phyloP scores from a whole-genome alignment of 2,329 filamentous ascomycete species.

The Dothideomycetes sp. region DNA sequence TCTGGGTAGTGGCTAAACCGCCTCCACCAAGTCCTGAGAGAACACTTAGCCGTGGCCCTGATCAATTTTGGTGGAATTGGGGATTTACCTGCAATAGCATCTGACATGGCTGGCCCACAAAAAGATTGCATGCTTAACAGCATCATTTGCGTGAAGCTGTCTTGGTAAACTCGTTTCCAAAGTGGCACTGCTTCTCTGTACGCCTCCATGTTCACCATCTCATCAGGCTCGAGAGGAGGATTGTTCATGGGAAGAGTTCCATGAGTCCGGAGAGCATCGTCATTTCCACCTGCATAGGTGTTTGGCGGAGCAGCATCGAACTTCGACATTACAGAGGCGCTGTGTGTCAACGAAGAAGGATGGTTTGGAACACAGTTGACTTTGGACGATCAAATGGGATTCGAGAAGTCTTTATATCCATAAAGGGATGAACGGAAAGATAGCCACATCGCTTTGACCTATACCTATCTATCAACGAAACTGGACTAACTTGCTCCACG shows the following conservation, averaged over 20 bases:
- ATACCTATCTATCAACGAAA: conserved; percentile 1
- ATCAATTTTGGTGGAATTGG: not conserved
- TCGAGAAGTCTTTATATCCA: too few species aligned
- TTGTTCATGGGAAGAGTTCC: conserved; percentile 21
- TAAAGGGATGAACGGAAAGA: too few species aligned
- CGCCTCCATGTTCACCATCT: conserved; percentile 31
- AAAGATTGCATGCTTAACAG: conserved; percentile 37
- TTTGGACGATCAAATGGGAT: too few species aligned
- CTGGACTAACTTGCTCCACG: not conserved
- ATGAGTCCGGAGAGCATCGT: conserved; percentile 24
- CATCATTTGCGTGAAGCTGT: conserved; percentile 43
- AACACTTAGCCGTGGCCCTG: not conserved
- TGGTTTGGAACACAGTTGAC: too few species aligned
- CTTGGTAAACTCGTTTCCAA: conserved; percentile 39
- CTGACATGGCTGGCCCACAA: conserved; percentile 13
- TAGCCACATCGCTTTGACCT: conserved; percentile 9
- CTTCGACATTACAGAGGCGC: conserved; percentile 19
- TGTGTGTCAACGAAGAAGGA: not conserved
- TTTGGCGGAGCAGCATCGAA: conserved; percentile 27
- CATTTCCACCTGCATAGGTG: conserved; percentile 25
- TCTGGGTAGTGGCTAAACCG: conserved; percentile 7
- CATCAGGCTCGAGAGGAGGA: conserved; percentile 18
- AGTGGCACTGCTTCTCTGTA: conserved; percentile 26
- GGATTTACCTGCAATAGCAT: conserved; percentile 9
- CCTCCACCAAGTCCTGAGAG: conserved; percentile 12